Percentiles rank a stretch among this genome's conserved stretches.
These are phyloP conservation scores for Didymosphaeria variabile DNA, from an alignment of 2,329 filamentous ascomycete genomes.

Conservation along the genomic window DNA sequence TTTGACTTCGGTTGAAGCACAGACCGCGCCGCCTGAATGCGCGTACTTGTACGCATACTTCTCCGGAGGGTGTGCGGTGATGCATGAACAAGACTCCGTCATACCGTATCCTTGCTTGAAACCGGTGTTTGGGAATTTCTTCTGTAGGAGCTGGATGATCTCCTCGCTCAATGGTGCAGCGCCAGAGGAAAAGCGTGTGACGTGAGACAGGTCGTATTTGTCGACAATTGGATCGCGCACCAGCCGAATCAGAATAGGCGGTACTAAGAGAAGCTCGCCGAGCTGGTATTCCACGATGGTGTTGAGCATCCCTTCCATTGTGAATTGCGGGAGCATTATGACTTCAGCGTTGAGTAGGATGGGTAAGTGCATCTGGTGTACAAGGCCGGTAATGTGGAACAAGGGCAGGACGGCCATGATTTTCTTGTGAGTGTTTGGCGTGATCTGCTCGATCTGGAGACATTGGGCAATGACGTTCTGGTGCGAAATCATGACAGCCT, in stretches of 20 bases:
- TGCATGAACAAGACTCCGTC: conserved; percentile 71
- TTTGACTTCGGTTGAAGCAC: conserved; percentile 68
- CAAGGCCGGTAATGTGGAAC: conserved; percentile 49
- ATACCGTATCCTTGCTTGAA: conserved; percentile 75
- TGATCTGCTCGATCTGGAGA: conserved; percentile 60
- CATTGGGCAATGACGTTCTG: conserved; percentile 62
- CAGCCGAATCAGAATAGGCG: conserved; percentile 68
- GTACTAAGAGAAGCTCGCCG: conserved; percentile 62
- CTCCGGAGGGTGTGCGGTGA: conserved; percentile 67
- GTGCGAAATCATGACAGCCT: conserved; percentile 49
- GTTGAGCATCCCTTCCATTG: conserved; percentile 61
- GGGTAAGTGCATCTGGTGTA: conserved; percentile 66
- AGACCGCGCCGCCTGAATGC: conserved; percentile 64
- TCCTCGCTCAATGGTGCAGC: conserved; percentile 68
- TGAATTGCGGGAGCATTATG: conserved; percentile 71
- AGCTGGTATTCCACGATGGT: conserved; percentile 58
- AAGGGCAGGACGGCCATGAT: conserved; percentile 46
- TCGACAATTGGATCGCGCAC: conserved; percentile 64
- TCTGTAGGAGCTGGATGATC: conserved; percentile 64
- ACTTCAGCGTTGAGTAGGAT: conserved; percentile 71
- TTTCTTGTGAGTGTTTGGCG: conserved; percentile 53
- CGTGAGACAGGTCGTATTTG: conserved; percentile 65
- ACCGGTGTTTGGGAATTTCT: conserved; percentile 66
- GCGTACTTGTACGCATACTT: conserved; percentile 67
- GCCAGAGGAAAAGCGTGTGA: conserved; percentile 67